Percentiles rank a stretch among this genome's conserved stretches.
phyloP scores from a whole-genome alignment of 805 yeast genomes.

The Wickerhamiella alocasiicola region DNA sequence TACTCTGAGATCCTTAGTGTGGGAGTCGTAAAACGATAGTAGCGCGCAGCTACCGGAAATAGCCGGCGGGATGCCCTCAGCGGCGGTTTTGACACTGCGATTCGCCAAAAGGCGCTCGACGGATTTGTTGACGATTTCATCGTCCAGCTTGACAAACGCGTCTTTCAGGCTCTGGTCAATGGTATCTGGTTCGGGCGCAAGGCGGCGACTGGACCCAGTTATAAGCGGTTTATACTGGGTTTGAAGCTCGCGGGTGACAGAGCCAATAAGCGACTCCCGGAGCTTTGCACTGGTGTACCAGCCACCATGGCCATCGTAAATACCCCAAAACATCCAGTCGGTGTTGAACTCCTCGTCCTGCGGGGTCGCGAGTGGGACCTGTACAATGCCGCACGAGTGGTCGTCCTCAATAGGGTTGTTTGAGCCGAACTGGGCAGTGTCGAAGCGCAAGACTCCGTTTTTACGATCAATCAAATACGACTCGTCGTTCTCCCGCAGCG shows the following conservation, averaged over 20 bases:
- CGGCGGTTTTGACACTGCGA: conserved; percentile 50
- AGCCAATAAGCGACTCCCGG: conserved; percentile 62
- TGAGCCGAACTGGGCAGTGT: conserved; percentile 77
- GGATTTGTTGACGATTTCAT: conserved; percentile 69
- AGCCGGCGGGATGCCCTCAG: conserved; percentile 78
- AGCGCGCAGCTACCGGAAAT: conserved; percentile 91
- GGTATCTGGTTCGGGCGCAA: conserved; percentile 46
- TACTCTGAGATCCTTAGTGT: conserved; percentile 56
- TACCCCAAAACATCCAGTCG: conserved; percentile 92
- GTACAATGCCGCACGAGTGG: conserved; percentile 64
- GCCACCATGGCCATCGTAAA: conserved; percentile 96
- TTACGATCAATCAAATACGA: conserved; percentile 70
- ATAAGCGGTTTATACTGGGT: conserved; percentile 42
- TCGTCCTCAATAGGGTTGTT: conserved; percentile 94
- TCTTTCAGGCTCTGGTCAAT: conserved; percentile 68
- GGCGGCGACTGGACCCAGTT: conserved; percentile 32
- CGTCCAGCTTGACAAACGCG: conserved; percentile 75
- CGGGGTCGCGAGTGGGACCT: conserved; percentile 38
- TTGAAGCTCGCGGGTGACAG: conserved; percentile 66
- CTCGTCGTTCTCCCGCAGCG: conserved; percentile 64
- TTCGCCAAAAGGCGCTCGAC: conserved; percentile 55
- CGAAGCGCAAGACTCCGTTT: conserved; percentile 79
- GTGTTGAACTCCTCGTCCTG: conserved; percentile 33
- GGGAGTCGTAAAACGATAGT: conserved; percentile 73
- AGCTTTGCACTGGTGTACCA: conserved; percentile 84